Base-by-base conservation (phyloP, 495 filamentous ascomycete species). In the Trichoderma asperelloides region DNA sequence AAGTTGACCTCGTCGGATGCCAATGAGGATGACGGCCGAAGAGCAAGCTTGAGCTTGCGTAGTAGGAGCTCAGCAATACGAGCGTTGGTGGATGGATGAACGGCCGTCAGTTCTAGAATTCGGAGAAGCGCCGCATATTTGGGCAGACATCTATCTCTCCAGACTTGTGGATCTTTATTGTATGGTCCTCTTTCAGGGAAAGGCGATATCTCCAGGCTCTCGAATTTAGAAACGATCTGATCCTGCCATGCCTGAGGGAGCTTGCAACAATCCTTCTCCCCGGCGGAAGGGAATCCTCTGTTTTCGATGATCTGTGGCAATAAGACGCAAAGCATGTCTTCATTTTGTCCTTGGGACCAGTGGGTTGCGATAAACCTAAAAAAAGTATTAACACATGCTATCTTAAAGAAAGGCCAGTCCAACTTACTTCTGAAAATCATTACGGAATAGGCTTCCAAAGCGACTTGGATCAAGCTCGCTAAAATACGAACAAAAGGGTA, bases 401-500 rank as follows among this genome's bases (percentile, higher is more conserved):
- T 67, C 2, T 43, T 12, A n/a, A 2, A 30, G n/a, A 45, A n/a
- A 27, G 15, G 55, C 21, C 6, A 0, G 33, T 66, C 45, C 13
- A n/a, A 47, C 77, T 70, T 72, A 90, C 87, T 84, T 91, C 73
- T 93, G 89, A 69, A 98, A 91, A 70, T 91, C 86, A 63, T 91
- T 91, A 15, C 92, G 79, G 13, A 96, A 78, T 13, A 97, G 80
- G 64, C 84, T 84, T 55, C 87, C 81, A 74, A 98, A 98, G 51
- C 91, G 83, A 65, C 94, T 89, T 12, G 81, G 72, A 55, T 90
- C 87, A 66, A 93, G 78, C 49, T 91, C 84, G 0, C 89, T 85
- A 69, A 93, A 87, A 40, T 91, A 88, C 16, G 87, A 87, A 74
- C 90, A 97, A 72, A 97, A 97, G 6, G 86, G 81, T 62, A 97